Conservation (phyloP, 495 filamentous ascomycete species). For the Aspergillus coremiiformis region DNA sequence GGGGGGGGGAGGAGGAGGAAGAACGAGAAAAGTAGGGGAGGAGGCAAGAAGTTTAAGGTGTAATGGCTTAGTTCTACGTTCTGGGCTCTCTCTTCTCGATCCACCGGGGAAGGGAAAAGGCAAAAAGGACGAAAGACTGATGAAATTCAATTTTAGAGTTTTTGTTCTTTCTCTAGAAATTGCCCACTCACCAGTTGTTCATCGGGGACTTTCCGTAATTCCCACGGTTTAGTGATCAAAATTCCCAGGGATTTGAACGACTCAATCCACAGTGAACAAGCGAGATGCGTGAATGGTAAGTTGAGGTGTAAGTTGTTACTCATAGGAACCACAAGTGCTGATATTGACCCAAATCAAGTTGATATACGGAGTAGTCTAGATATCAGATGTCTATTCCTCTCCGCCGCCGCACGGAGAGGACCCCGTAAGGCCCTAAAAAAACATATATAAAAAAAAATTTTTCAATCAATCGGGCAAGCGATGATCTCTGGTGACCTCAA, state of each 20-base stretch:
- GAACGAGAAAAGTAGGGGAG: not conserved
- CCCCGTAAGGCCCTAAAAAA: no score
- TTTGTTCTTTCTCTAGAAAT: not conserved
- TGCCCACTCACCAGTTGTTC: not conserved
- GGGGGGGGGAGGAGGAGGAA: not conserved
- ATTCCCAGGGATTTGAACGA: not conserved
- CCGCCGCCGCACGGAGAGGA: no score
- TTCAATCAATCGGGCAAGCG: no score
- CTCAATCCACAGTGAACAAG: not conserved
- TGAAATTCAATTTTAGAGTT: not conserved
- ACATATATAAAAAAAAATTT: no score
- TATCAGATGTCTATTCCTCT: not conserved
- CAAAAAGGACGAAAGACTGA: not conserved
- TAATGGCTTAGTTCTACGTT: not conserved
- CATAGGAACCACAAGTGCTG: not conserved
- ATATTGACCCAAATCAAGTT: not conserved
- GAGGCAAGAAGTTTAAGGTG: not conserved
- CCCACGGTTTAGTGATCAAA: not conserved
- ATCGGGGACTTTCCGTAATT: not conserved
- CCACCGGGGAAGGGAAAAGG: not conserved
- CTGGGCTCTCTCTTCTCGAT: not conserved
- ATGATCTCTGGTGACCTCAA: not conserved
- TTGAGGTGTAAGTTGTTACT: no score
- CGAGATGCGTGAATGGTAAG: not conserved
- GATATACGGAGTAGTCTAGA: not conserved